These are phyloP conservation scores for Chaetomium sp. DNA, from an alignment of 2,329 filamentous ascomycete species.

Conservation along the genomic window DNA sequence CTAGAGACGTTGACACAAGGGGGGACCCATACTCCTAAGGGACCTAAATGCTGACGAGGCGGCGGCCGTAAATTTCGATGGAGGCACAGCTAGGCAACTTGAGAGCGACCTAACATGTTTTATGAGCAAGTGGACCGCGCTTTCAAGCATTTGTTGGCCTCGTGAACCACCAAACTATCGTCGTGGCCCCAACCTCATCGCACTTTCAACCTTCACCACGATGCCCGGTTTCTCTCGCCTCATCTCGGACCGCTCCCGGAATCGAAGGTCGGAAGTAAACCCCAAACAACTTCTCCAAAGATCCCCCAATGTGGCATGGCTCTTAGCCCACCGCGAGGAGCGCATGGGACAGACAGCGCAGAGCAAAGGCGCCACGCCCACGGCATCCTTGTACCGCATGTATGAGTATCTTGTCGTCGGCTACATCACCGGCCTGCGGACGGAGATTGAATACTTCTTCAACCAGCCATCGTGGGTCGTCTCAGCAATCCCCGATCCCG, in stretches of 20 bases:
- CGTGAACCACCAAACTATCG: not conserved
- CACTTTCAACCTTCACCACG: not conserved
- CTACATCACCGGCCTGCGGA: conserved; percentile 20
- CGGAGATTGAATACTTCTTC: conserved; percentile 23
- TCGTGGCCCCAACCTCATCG: not conserved
- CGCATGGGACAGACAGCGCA: conserved; percentile 8
- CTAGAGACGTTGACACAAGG: not conserved
- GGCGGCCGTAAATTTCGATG: not conserved
- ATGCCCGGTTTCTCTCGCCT: not conserved
- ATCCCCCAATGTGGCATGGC: conserved; percentile 14
- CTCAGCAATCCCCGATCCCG: conserved; percentile 22
- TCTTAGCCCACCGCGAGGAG: conserved; percentile 17
- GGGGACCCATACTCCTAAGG: no score
- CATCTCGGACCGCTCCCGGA: not conserved
- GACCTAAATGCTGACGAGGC: not conserved
- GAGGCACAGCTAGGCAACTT: not conserved
- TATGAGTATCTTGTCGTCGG: conserved; percentile 21
- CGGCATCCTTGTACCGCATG: conserved; percentile 24
- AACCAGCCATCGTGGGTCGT: conserved; percentile 25
- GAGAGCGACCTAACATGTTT: not conserved
- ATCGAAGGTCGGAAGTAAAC: not conserved
- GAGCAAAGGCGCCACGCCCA: conserved; percentile 13
- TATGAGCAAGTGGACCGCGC: not conserved
- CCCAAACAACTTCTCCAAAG: not conserved
- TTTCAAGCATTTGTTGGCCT: not conserved